Base-by-base conservation (phyloP, 208 protist species). In the Endotrypanum monterogeii region DNA sequence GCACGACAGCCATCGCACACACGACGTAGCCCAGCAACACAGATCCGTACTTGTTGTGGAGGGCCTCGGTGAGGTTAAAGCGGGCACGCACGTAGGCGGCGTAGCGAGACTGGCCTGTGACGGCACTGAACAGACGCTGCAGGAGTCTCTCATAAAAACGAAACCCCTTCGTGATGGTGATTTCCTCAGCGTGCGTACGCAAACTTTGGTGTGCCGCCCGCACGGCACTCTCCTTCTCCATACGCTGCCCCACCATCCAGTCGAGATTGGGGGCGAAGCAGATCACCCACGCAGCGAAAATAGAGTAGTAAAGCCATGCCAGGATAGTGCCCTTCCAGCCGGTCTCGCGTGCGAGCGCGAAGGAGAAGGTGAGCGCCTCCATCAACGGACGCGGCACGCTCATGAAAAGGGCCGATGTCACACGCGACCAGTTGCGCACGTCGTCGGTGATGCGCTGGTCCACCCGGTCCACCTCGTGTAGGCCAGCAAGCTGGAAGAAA, bases 361-460 rank as follows among this genome's bases (percentile, higher is more conserved):
- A 71, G 30, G 85, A 84, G 79, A 95, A 96, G 44, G 80, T 67
- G 30, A 86, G 23, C 28, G 83, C 79, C 54, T 94, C 85, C 44
- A 87, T 67, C 51, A 93, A 52, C 5, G 89, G 84, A 14, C 84
- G 81, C 20, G 88, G 73, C n/a, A 94, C 23, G 67, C 80, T 79
- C 39, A 61, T 85, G 67, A 84, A 89, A 23, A 91, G 32, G 56
- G 30, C 20, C 14, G 83, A 58, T 16, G 82, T 54, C 35, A 75
- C 56, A 8, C n/a, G 62, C n/a, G 87, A 63, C 85, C 83, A 94
- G 35, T 65, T 51, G 48, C 70, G 63, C 35, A 94, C 83, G 56
- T 94, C 89, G 54, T 89, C 78, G 23, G 89, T 93, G 50, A 96
- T 68, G 70, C 85, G 79, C 71, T 94, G 83, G 60, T 96, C 89